Evolutionary conservation across 192 early-diverging fungal species (phyloP), one percentile per base, ranked within the genome.

Genomic region (Haplosporangium gracile): DNA sequence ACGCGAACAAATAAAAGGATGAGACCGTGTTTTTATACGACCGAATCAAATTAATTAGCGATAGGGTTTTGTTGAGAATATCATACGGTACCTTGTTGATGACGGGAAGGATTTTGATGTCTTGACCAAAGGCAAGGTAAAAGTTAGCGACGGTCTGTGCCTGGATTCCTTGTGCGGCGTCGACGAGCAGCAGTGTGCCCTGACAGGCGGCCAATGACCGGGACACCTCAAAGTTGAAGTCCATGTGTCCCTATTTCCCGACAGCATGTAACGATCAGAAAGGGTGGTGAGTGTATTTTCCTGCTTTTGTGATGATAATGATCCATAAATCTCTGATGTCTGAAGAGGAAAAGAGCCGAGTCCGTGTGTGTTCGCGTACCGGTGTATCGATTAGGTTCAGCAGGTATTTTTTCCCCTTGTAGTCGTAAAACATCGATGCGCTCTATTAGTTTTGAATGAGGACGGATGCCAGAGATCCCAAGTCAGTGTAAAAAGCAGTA

Each of bases 121-220:
- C 95, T 85, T 98, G 92, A 29, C 95, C 94, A 91, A 96, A 97
- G 13, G 98, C 98, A 63, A 99, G 83, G 79, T 94, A 98, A 88
- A 98, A 99, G 89, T 98, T 99, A 32, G 98, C 97, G 18, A 99
- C 97, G 5, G 98, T 99, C 88, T 99, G 98, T 2, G 98, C 98
- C 86, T 99, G 97, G 40, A 99, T 96, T 22, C 98, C 98, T 87
- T 99, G 97, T 26, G 94, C 92, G 2, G 97, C 97, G 82, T 99
- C 98, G 0, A 99, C 97, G 29, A 99, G 90, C 26, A 99, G 86
- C 20, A 99, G 85, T 2, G 97, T 95, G 22, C 98, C 97, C 84
- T 99, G 97, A 88, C 97, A 98, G 5, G 98, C 98, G 0, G 97
- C 95, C 45, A 99, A 87, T 34, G 96, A 97, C 9, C 98, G 92